Evolutionary conservation across 495 filamentous ascomycete genomes (phyloP).

Genomic region (Neurospora sublineolata): DNA sequence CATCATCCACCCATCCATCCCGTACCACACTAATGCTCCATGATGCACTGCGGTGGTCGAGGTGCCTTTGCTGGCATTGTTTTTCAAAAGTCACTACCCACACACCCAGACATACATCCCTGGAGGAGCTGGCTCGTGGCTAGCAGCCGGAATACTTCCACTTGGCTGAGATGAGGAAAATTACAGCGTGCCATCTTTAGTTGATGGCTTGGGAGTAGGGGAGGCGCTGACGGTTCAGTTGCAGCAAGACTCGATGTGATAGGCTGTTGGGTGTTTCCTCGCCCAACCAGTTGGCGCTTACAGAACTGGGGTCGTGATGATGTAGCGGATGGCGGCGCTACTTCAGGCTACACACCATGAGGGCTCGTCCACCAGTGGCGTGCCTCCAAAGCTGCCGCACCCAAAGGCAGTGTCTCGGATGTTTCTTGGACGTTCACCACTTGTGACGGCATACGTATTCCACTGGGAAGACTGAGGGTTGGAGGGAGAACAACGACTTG

Average conservation of each 20-base stretch:
- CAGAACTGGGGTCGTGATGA: constrained; percentile 27
- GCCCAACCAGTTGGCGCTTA: constrained; percentile 43
- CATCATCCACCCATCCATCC: not conserved
- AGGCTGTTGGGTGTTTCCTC: constrained; percentile 27
- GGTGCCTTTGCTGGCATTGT: not conserved
- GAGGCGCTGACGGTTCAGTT: constrained; percentile 15
- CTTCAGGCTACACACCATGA: constrained; percentile 16
- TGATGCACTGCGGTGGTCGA: not conserved
- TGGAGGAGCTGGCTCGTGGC: constrained; percentile 13
- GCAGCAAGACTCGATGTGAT: constrained; percentile 28
- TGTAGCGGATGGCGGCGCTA: constrained; percentile 38
- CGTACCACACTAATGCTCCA: not conserved
- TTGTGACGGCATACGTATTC: constrained; percentile 15
- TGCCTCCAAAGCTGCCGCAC: constrained; percentile 30
- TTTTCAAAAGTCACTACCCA: not conserved
- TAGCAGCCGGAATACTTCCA: constrained; percentile 10
- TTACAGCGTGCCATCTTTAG: constrained; percentile 1
- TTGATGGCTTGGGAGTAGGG: constrained; percentile 1
- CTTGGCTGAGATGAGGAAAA: not conserved
- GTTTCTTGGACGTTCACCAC: constrained; percentile 24
- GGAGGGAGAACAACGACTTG: not conserved
- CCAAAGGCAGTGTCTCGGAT: constrained; percentile 38
- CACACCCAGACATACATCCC: constrained; percentile 2
- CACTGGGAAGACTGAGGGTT: not conserved
- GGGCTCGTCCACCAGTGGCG: constrained; percentile 31